Evolutionary conservation across 1,139 yeast genomes (phyloP).

Genomic region (Lodderomyces parapsilosis): DNA sequence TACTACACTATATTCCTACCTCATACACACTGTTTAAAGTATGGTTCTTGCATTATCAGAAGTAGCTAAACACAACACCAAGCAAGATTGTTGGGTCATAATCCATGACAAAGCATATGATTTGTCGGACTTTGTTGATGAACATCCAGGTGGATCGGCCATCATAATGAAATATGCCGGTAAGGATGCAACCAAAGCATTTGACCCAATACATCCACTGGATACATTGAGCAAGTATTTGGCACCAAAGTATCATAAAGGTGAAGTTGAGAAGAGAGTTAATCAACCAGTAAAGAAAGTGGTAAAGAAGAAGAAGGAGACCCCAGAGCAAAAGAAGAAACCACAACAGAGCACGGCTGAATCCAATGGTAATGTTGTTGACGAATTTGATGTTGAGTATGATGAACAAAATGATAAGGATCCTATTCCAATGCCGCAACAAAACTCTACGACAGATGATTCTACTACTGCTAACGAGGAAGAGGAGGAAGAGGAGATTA

Average conservation of each 20-base stretch:
- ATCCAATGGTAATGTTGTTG: slow-evolving; percentile 24
- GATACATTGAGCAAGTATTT: slow-evolving; percentile 60
- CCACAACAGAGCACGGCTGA: slow-evolving; percentile 1
- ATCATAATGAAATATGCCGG: slow-evolving; percentile 57
- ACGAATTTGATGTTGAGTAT: slow-evolving; percentile 47
- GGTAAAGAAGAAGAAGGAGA: neutral
- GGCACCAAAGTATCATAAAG: slow-evolving; percentile 29
- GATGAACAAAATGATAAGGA: slow-evolving; percentile 41
- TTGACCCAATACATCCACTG: slow-evolving; percentile 80
- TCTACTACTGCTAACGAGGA: slow-evolving; percentile 8
- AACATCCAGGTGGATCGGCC: slow-evolving; percentile 57
- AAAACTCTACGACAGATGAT: no score
- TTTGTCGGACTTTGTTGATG: slow-evolving; percentile 45
- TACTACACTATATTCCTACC: neutral
- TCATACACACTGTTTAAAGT: neutral
- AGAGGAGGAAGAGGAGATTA: slow-evolving; percentile 22
- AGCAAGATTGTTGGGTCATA: slow-evolving; percentile 55
- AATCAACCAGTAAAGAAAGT: slow-evolving; percentile 9
- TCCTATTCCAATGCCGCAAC: slow-evolving; percentile 28
- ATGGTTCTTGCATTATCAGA: slow-evolving; percentile 29
- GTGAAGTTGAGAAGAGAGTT: slow-evolving; percentile 28
- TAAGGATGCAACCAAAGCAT: slow-evolving; percentile 58
- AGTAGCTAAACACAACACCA: slow-evolving; percentile 36
- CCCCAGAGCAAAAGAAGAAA: slow-evolving; percentile 3
- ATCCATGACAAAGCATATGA: slow-evolving; percentile 53